These are phyloP conservation scores for Colletotrichum euphorbiae DNA, from an alignment of 2,329 filamentous ascomycete genomes.

Conservation along the genomic window DNA sequence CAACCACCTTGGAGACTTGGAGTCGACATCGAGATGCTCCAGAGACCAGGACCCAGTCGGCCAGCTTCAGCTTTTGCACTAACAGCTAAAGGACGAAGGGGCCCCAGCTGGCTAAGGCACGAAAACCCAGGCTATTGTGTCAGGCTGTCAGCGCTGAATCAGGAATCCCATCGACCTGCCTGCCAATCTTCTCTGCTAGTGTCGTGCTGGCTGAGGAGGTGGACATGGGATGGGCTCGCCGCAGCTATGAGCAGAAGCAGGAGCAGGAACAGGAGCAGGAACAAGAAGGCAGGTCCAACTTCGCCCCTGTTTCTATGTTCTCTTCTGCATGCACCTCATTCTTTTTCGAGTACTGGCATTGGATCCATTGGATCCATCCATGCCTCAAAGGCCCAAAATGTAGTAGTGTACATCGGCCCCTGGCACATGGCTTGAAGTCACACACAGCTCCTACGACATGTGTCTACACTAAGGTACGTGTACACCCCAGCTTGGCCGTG, in stretches of 20 bases:
- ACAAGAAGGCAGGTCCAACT: too few relatives aligned
- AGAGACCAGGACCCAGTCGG: conserved; percentile 1
- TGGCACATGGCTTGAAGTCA: background rate
- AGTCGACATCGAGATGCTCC: background rate
- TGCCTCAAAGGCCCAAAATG: too few relatives aligned
- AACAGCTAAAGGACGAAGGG: background rate
- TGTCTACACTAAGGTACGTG: too few relatives aligned
- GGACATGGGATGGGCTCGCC: background rate
- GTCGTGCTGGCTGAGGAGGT: background rate
- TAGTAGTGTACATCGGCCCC: too few relatives aligned
- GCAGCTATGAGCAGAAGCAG: background rate
- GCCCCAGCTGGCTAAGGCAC: background rate
- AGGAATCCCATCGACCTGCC: background rate
- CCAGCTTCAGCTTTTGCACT: background rate
- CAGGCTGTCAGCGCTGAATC: conserved; percentile 8
- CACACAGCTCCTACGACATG: background rate
- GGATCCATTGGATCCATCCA: background rate
- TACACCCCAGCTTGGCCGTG: background rate
- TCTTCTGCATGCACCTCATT: conserved; percentile 16
- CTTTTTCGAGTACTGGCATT: background rate
- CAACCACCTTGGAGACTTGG: background rate
- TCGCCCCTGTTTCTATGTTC: too few relatives aligned
- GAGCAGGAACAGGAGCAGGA: background rate
- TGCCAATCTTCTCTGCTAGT: conserved; percentile 6
- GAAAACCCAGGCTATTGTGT: background rate